A percentile compares a stretch with the other conserved stretches of the same genome.
Evolutionary conservation across 2,329 filamentous ascomycete species (phyloP).

Genomic region (Fonsecaea erecta): DNA sequence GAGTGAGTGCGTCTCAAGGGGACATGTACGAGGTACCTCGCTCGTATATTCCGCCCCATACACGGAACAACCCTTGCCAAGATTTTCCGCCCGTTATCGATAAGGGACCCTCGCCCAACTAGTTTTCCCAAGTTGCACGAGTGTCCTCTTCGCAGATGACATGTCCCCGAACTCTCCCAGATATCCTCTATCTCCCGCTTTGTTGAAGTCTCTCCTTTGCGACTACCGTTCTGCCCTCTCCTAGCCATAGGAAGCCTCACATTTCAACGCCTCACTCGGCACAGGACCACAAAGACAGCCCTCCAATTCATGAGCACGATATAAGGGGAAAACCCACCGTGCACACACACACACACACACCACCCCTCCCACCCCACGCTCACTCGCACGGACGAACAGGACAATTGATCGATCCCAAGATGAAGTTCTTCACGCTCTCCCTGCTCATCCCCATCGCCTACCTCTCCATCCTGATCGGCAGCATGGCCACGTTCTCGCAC

Average conservation of each 20-base stretch:
- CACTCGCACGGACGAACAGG: neutral
- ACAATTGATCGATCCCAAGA: constrained; percentile 5
- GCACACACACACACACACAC: neutral
- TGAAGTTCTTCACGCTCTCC: constrained; percentile 67
- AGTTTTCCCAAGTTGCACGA: constrained; percentile 5
- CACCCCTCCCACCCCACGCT: neutral
- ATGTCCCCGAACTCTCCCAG: neutral
- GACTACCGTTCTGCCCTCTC: neutral
- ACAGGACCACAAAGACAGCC: neutral
- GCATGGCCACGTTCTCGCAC: constrained; percentile 87
- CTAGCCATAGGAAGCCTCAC: neutral
- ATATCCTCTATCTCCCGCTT: neutral
- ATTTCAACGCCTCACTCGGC: neutral
- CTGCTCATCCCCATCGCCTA: constrained; percentile 88
- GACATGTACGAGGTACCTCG: no score
- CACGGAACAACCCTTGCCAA: neutral
- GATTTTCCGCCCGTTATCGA: constrained; percentile 1
- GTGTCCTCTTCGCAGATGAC: constrained; percentile 2
- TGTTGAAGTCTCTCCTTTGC: neutral
- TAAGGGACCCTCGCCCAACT: neutral
- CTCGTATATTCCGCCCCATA: no score
- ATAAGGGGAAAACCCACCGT: neutral
- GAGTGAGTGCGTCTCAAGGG: no score
- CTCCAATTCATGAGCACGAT: constrained; percentile 3
- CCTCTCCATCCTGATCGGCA: constrained; percentile 81